Conservation (phyloP, 202 grass and related monocot genomes). For the Panicum virgatum region DNA sequence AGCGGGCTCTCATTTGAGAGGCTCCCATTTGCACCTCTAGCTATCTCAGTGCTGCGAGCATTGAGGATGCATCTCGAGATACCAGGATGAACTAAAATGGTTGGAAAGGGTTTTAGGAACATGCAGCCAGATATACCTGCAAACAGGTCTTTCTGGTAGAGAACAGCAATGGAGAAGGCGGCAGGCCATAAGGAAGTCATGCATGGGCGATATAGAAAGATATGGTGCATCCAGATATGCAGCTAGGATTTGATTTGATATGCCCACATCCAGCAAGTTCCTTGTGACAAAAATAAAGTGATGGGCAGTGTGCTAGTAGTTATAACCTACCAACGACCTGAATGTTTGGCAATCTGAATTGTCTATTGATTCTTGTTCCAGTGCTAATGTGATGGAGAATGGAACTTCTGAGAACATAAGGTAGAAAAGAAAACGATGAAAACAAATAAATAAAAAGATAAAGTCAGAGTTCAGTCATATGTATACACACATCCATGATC, state of each 20-base stretch:
- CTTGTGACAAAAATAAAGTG: slow-evolving; percentile 9
- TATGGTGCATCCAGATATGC: not conserved
- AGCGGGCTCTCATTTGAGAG: no score
- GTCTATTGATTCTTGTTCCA: not conserved
- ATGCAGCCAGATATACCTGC: not conserved
- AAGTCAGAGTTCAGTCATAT: not conserved
- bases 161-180: not conserved
- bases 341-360: not conserved
- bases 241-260: not conserved
- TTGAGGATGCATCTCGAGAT: not conserved
- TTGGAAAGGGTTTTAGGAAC: not conserved
- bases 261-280: slow-evolving; percentile 4
- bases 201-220: not conserved
- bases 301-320: not conserved
- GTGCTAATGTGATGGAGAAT: not conserved
- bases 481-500: no score
- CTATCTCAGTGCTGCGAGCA: no score
- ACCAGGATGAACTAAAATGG: not conserved
- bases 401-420: not conserved
- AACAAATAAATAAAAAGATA: not conserved
- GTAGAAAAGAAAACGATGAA: not conserved
- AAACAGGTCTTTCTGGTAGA: not conserved
- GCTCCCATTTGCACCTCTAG: no score
- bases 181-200: not conserved
- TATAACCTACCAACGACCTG: not conserved